Conservation (phyloP, 805 yeast species). For the Ogataea haglerorum region DNA sequence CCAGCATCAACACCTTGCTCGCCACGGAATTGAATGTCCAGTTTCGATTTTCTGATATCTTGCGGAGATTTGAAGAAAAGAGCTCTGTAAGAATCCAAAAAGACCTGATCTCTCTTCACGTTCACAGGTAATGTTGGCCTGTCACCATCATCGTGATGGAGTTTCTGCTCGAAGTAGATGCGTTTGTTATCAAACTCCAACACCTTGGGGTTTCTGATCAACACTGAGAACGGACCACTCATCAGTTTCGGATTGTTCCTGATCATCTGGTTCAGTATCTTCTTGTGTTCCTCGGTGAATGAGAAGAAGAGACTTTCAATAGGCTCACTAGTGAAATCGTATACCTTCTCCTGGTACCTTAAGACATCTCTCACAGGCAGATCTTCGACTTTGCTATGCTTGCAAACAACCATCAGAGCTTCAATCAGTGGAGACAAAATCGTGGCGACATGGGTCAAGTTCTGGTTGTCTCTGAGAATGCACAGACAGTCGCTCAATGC, state of each 20-base stretch:
- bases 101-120: conserved; percentile 85
- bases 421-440: conserved; percentile 84
- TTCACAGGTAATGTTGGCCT: conserved; percentile 52
- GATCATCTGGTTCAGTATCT: conserved; percentile 86
- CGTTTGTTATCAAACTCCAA: conserved; percentile 93
- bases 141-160: conserved; percentile 48
- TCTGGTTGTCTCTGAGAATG: conserved; percentile 55
- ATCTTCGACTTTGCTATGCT: conserved; percentile 67
- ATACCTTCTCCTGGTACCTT: conserved; percentile 59
- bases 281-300: conserved; percentile 85
- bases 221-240: conserved; percentile 92
- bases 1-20: conserved; percentile 99
- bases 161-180: conserved; percentile 72
- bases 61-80: conserved; percentile 74
- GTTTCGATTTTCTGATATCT: conserved; percentile 65
- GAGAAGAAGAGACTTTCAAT: conserved; percentile 76
- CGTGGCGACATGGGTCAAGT: conserved; percentile 65
- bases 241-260: conserved; percentile 85
- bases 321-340: conserved; percentile 71
- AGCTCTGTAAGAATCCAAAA: conserved; percentile 83
- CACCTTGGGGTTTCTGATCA: conserved; percentile 83
- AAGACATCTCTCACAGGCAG: conserved; percentile 50
- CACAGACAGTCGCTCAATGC: conserved; percentile 71
- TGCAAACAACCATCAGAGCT: conserved; percentile 93
- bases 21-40: conserved; percentile 82